Evolutionary conservation across 2,329 filamentous ascomycete genomes (phyloP), one percentile per base, ranked within the genome.

Genomic region (Fusarium sp.): DNA sequence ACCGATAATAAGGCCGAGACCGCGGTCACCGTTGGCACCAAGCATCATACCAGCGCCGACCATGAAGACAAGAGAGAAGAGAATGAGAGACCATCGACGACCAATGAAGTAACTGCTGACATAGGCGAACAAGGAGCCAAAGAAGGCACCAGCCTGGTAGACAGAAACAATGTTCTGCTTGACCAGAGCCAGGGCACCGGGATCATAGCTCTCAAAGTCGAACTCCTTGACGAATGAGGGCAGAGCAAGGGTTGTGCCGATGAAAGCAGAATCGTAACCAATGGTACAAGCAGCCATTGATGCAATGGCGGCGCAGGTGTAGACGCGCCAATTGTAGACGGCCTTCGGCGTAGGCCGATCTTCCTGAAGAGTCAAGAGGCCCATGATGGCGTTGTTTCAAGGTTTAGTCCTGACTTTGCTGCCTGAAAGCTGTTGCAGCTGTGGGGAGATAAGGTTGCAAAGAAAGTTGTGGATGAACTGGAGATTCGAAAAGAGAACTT

Each of bases 101-200:
- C 92, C 92, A 68, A 91, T 82, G 78, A 87, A 92, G 82, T 91
- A 90, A 33, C 87, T 89, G 37, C 88, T 86, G 12, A 83, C 85
- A 73, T 92, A 94, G 61, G 90, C 91, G 65, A 88, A 86, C 42
- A 94, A 82, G n/a, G 90, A 89, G 54, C 93, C 93, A 74, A 95
- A 95, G 83, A 96, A 95, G 65, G 92, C 92, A 64, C 93, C 93
- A 13, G 93, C 93, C 80, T 95, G 93, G 82, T 93, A 95, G 58
- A 92, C 88, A 30, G 91, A 94, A 55, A 94, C 92, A 67, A 95
- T 94, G 79, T 95, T 95, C 75, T 90, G 85, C 76, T 89, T 90
- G 50, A 92, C 83, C 7, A 92, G 80, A 33, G 89, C 86, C 30
- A 90, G 81, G n/a, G 87, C 77, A 6, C 75, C 60, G 1, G 78